These are phyloP conservation scores for Suhomyces kilbournensis DNA, from an alignment of 805 yeast species.

Conservation along the genomic window DNA sequence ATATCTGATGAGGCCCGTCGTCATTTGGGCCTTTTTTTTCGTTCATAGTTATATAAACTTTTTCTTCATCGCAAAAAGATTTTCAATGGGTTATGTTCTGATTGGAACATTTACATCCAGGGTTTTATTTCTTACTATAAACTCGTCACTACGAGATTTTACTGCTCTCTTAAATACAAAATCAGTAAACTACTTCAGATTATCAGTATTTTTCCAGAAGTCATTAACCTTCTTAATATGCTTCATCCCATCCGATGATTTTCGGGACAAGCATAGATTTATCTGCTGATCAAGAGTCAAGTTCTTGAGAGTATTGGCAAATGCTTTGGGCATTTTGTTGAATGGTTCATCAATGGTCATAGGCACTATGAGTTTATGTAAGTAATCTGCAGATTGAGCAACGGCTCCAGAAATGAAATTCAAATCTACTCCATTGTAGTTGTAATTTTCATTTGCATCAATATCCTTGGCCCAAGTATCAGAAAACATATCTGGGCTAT, in stretches of 20 bases:
- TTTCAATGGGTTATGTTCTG: neutral
- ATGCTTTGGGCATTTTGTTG: neutral
- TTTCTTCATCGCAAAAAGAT: neutral
- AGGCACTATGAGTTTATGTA: constrained; percentile 9
- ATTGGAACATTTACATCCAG: neutral
- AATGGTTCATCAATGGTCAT: constrained; percentile 1
- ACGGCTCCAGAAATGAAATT: constrained; percentile 25
- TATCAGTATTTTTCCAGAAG: constrained; percentile 13
- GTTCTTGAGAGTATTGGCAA: neutral
- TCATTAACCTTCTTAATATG: constrained; percentile 12
- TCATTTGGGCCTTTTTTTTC: neutral
- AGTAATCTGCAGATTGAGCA: constrained; percentile 6
- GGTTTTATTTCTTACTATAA: neutral
- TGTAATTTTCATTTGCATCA: constrained; percentile 50
- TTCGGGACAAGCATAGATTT: constrained; percentile 1
- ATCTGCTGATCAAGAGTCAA: constrained; percentile 18
- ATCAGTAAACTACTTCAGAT: neutral
- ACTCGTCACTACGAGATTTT: neutral
- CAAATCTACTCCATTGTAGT: constrained; percentile 37
- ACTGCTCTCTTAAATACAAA: neutral
- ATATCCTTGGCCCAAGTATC: constrained; percentile 48
- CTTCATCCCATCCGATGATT: neutral
- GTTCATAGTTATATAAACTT: neutral
- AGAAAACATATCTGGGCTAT: constrained; percentile 24
- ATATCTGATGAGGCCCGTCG: neutral